Conservation (phyloP, 2,329 filamentous ascomycete genomes). For the Chrysoporthe austroafricana region DNA sequence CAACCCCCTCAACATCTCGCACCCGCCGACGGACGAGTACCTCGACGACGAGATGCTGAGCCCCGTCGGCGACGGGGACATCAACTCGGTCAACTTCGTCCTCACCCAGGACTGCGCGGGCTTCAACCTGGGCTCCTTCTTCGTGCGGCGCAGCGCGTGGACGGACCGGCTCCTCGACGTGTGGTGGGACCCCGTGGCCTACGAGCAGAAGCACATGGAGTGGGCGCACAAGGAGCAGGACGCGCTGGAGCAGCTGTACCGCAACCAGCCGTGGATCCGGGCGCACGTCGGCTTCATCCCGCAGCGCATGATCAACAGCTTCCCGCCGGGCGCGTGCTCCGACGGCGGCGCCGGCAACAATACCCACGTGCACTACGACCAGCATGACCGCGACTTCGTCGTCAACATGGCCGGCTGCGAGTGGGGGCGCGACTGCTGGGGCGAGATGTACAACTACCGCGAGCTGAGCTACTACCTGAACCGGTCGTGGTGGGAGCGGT, state of each 20-base stretch:
- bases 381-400: conserved; percentile 85
- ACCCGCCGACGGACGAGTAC: conserved; percentile 75
- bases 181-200: conserved; percentile 98
- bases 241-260: conserved; percentile 89
- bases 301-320: conserved; percentile 92
- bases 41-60: conserved; percentile 78
- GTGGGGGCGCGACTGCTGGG: conserved; percentile 97
- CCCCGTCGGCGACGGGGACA: conserved; percentile 73
- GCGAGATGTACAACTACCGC: conserved; percentile 94
- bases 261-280: conserved; percentile 88
- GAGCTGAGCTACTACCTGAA: conserved; percentile 91
- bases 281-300: conserved; percentile 86
- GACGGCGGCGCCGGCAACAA: conserved; percentile 75
- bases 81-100: conserved; percentile 82
- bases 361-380: conserved; percentile 80
- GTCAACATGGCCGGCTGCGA: conserved; percentile 99
- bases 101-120: conserved; percentile 92
- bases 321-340: conserved; percentile 86
- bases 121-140: conserved; percentile 97
- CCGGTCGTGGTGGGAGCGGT: conserved; percentile 77
- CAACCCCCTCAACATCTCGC: conserved; percentile 92
- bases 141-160: conserved; percentile 83
- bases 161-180: conserved; percentile 89
- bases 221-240: conserved; percentile 99
- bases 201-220: conserved; percentile 98